Conservation (phyloP, 2,329 filamentous ascomycete genomes). For the Thelonectria rubi region DNA sequence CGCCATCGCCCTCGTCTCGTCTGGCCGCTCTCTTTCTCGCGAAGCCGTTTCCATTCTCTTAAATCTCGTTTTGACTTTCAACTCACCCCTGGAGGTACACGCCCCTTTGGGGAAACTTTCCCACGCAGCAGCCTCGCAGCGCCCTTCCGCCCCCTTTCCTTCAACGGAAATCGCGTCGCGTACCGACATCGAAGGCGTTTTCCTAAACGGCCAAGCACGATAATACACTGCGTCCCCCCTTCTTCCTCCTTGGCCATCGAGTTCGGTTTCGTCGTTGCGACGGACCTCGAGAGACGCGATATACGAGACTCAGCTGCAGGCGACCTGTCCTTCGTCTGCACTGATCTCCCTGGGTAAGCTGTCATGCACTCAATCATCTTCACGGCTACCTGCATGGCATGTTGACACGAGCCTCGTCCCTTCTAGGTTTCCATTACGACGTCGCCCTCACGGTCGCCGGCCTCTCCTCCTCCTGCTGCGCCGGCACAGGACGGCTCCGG, state of each 20-base stretch:
- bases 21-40: constrained; percentile 42
- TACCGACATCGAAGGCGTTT: constrained; percentile 28
- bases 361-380: constrained; percentile 12
- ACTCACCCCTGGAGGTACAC: constrained; percentile 35
- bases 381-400: constrained; percentile 30
- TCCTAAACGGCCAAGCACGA: constrained; percentile 31
- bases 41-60: constrained; percentile 41
- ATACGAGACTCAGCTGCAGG: constrained; percentile 67
- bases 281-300: constrained; percentile 43
- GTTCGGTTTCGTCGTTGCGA: constrained; percentile 37
- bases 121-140: constrained; percentile 23
- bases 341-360: constrained; percentile 66
- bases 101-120: constrained; percentile 39
- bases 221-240: constrained; percentile 27
- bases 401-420: constrained; percentile 35
- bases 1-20: constrained; percentile 35
- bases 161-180: constrained; percentile 47
- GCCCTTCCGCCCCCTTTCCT: constrained; percentile 42
- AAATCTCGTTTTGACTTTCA: constrained; percentile 23
- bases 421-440: constrained; percentile 59
- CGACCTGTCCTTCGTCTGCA: constrained; percentile 67
- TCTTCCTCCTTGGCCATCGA: constrained; percentile 33
- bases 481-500: constrained; percentile 65
- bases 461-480: constrained; percentile 64
- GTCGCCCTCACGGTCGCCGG: constrained; percentile 62